phyloP scores from a whole-genome alignment of 1,139 yeast species.

The Lodderomyces parapsilosis region DNA sequence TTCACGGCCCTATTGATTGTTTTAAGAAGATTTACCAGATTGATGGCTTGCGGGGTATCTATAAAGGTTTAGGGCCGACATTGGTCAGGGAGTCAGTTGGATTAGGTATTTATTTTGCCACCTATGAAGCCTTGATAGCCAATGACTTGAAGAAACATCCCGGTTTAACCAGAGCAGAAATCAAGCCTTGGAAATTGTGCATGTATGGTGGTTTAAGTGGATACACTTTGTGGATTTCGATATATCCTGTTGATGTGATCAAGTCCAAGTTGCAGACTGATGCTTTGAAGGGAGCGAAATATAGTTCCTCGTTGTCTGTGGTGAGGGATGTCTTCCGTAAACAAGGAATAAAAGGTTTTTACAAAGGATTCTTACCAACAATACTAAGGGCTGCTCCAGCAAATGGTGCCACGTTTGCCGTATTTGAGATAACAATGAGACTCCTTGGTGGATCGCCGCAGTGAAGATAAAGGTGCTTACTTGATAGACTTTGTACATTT shows the following conservation, averaged over 20 bases:
- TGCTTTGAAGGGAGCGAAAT: constrained; percentile 49
- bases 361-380: constrained; percentile 87
- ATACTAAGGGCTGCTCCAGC: constrained; percentile 96
- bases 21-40: constrained; percentile 54
- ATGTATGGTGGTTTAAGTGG: constrained; percentile 84
- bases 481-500: background rate
- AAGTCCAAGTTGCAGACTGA: constrained; percentile 89
- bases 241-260: constrained; percentile 82
- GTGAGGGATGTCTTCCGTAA: constrained; percentile 49
- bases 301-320: constrained; percentile 54
- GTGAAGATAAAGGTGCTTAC: background rate
- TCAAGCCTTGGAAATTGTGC: constrained; percentile 86
- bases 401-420: constrained; percentile 92
- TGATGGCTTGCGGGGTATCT: constrained; percentile 61
- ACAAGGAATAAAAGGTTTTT: constrained; percentile 72
- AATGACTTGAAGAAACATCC: constrained; percentile 45
- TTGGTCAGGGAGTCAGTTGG: constrained; percentile 82
- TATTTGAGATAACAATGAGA: constrained; percentile 86
- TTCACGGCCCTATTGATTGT: constrained; percentile 81
- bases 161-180: constrained; percentile 54
- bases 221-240: constrained; percentile 75
- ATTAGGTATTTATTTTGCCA: constrained; percentile 82
- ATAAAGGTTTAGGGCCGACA: constrained; percentile 79
- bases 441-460: constrained; percentile 17
- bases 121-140: constrained; percentile 82